Percentiles rank a stretch among this genome's conserved stretches.
Evolutionary conservation across 1,284 basidiomycete species (phyloP).

Genomic region (Tetrapyrgos nigripes): DNA sequence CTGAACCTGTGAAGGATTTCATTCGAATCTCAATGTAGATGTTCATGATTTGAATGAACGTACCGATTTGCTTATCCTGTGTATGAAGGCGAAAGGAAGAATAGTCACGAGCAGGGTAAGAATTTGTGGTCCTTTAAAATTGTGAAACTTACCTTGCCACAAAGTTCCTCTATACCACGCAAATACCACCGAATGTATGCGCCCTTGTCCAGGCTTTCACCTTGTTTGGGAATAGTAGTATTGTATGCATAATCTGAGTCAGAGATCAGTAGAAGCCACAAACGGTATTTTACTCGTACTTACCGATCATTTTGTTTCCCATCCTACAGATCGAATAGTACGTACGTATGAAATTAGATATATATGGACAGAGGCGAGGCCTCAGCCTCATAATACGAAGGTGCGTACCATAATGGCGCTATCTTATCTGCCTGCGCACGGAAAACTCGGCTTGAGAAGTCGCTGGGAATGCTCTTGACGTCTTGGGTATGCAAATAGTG

Average conservation of each 20-base stretch:
- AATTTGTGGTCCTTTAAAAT: not conserved
- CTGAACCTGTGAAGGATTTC: too few species aligned
- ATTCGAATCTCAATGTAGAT: too few species aligned
- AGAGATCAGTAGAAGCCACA: not conserved
- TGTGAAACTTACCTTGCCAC: not conserved
- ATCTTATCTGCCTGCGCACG: slow-evolving; percentile 21
- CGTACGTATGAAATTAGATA: not conserved
- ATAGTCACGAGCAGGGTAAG: too few species aligned
- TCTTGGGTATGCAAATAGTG: not conserved
- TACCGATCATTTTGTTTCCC: slow-evolving; percentile 1
- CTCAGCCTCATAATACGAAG: too few species aligned
- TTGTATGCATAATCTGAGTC: slow-evolving; percentile 19
- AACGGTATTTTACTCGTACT: not conserved
- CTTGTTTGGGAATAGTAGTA: slow-evolving; percentile 19
- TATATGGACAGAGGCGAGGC: too few species aligned
- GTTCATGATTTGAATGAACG: too few species aligned
- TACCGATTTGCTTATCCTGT: not conserved
- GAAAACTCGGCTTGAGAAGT: slow-evolving; percentile 23
- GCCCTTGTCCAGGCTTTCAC: slow-evolving; percentile 17
- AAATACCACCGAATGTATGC: slow-evolving; percentile 21
- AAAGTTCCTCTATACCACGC: not conserved
- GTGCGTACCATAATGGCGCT: slow-evolving; percentile 23
- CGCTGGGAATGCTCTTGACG: not conserved
- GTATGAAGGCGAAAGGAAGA: not conserved
- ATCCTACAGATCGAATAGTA: not conserved